These are phyloP conservation scores for Cladosporium cucumerinum DNA, from an alignment of 2,329 filamentous ascomycete species.

Conservation along the genomic window DNA sequence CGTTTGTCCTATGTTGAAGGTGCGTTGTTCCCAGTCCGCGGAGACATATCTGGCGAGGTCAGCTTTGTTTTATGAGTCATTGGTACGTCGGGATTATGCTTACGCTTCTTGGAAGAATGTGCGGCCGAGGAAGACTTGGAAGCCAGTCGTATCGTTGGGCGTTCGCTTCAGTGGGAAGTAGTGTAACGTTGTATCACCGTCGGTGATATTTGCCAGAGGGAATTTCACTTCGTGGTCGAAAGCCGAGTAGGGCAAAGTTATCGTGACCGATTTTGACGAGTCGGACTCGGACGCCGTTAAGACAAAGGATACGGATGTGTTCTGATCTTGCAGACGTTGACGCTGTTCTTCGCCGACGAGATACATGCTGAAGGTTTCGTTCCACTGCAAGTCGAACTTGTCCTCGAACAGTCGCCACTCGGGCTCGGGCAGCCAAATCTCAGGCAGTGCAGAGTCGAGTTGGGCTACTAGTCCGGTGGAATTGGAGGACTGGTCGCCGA, in stretches of 20 bases:
- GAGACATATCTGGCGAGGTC: background rate
- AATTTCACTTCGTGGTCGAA: background rate
- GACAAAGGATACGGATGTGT: background rate
- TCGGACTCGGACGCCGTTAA: background rate
- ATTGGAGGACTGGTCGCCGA: background rate
- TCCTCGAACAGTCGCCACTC: background rate
- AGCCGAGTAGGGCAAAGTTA: background rate
- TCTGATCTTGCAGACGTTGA: background rate
- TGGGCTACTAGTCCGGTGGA: background rate
- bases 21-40: background rate
- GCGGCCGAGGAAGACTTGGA: background rate
- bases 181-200: background rate
- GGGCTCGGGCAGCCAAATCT: background rate
- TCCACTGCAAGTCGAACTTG: background rate
- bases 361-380: background rate
- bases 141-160: background rate
- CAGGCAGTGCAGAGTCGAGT: background rate
- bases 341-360: background rate
- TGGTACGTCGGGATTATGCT: background rate
- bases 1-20: conserved; percentile 1
- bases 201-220: background rate
- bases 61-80: background rate
- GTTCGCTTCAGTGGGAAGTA: background rate
- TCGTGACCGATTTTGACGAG: background rate
- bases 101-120: conserved; percentile 4